A percentile compares a stretch with the other conserved stretches of the same genome.
Conservation (phyloP, 495 filamentous ascomycete species). For the Pseudevernia furfuracea region DNA sequence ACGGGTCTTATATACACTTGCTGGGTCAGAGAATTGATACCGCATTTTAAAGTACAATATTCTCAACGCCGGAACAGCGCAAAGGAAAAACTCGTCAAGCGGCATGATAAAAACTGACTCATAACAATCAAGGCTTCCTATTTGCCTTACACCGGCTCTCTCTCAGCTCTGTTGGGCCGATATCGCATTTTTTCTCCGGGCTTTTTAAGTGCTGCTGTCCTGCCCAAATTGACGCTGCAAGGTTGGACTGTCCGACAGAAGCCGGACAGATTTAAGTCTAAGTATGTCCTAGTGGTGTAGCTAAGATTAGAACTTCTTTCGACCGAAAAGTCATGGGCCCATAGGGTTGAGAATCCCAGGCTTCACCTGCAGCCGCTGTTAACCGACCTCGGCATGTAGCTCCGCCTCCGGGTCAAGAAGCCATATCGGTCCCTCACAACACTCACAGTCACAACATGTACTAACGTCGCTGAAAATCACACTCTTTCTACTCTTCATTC, state of each 20-base stretch:
- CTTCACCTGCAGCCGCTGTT: not conserved
- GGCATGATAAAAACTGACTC: not conserved
- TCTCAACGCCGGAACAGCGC: not conserved
- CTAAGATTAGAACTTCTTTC: not conserved
- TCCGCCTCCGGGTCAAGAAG: not conserved
- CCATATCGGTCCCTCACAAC: not conserved
- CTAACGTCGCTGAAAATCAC: not conserved
- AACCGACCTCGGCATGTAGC: not conserved
- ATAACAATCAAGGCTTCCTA: not conserved
- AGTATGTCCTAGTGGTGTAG: not conserved
- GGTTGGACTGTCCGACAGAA: not conserved
- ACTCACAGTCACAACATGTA: not conserved
- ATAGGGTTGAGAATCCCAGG: too few species aligned
- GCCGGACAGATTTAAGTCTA: not conserved
- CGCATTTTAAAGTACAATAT: not conserved
- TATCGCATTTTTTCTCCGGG: not conserved
- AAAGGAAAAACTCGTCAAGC: not conserved
- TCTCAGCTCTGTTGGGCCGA: not conserved
- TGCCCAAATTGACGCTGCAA: not conserved
- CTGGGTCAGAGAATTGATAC: not conserved
- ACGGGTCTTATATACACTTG: not conserved
- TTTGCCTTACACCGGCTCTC: not conserved
- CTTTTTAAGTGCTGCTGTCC: not conserved
- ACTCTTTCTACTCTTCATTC: slow-evolving; percentile 19
- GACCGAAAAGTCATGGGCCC: too few species aligned